Evolutionary conservation across 106 monocot species (phyloP), one percentile per base, ranked within the genome.

Genomic region (Agapanthus africanus): DNA sequence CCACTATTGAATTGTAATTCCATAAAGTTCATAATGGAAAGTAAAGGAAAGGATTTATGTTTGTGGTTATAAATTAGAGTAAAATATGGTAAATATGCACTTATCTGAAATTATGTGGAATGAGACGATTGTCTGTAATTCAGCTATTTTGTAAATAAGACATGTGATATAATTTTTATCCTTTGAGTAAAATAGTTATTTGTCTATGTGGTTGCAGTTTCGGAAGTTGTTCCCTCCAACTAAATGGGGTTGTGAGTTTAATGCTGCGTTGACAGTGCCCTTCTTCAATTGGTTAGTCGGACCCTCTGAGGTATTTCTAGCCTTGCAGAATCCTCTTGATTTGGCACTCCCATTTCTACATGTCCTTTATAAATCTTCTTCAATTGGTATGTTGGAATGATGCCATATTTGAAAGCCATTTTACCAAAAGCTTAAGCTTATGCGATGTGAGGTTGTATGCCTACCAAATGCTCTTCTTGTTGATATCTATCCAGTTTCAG

Each of bases 271-370:
- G 13, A 99, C 97, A 8, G 97, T 92, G 31, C 97, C 97, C 30
- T 99, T 92, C 80, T 99, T 99, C 82, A 71, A 87, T 21, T 99
- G 97, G 97, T 62, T 99, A 38, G 97, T 99, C 40, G 97, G 92
- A n/a, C 92, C 97, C 32, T 90, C 97, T 26, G 92, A 99, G 87
- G 91, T 95, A 83, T 49, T 40, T 47, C 27, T 27, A 4, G 4
- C 40, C 21, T 46, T 59, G 6, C 4, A 14, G 6, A 59, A 14
- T 32, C 61, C n/a, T 36, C 3, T 61, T 61, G 35, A 61, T 36
- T 3, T 25, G n/a, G n/a, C n/a, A n/a, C n/a, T n/a, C n/a, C n/a
- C n/a, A n/a, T n/a, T n/a, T n/a, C n/a, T n/a, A n/a, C n/a, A n/a
- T n/a, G n/a, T n/a, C n/a, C n/a, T n/a, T n/a, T n/a, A n/a, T n/a